A percentile compares a stretch with the other conserved stretches of the same genome.
These are phyloP conservation scores for Lepiota brunneoincarnata DNA, from an alignment of 768 basidiomycete species.

Conservation along the genomic window DNA sequence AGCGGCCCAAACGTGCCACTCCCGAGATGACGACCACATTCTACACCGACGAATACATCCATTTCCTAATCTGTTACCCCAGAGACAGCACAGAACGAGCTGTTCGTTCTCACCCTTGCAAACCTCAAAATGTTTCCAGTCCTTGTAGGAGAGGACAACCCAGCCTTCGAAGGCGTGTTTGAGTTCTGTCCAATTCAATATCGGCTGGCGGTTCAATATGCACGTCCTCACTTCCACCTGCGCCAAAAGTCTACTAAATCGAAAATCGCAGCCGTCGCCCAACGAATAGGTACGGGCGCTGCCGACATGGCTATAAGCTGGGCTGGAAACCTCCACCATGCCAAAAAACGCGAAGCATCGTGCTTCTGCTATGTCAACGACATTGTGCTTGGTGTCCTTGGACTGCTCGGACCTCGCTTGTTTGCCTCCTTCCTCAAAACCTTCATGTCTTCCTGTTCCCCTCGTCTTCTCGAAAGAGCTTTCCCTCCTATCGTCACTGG, in stretches of 20 bases:
- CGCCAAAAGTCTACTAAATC: constrained; percentile 3
- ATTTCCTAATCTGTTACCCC: constrained; percentile 90
- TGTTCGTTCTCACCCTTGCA: constrained; percentile 50
- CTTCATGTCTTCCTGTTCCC: constrained; percentile 69
- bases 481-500: constrained; percentile 85
- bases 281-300: constrained; percentile 73
- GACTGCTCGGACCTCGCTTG: constrained; percentile 80
- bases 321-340: constrained; percentile 98
- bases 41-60: constrained; percentile 97
- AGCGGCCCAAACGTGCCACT: constrained; percentile 71
- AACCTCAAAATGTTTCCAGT: constrained; percentile 32
- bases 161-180: constrained; percentile 93
- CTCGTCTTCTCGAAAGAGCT: constrained; percentile 55
- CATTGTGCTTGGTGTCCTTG: constrained; percentile 92
- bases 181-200: constrained; percentile 97
- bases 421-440: constrained; percentile 83
- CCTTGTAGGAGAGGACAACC: constrained; percentile 91
- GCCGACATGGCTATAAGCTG: constrained; percentile 96
- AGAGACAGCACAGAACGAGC: constrained; percentile 83
- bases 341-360: constrained; percentile 97
- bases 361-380: constrained; percentile 99
- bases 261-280: constrained; percentile 65
- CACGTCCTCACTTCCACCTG: constrained; percentile 35
- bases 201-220: constrained; percentile 95
- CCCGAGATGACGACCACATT: constrained; percentile 86